Evolutionary conservation across 306 rosid genomes (phyloP), one percentile per base, ranked within the genome.

Genomic region (Fragaria iinumae): DNA sequence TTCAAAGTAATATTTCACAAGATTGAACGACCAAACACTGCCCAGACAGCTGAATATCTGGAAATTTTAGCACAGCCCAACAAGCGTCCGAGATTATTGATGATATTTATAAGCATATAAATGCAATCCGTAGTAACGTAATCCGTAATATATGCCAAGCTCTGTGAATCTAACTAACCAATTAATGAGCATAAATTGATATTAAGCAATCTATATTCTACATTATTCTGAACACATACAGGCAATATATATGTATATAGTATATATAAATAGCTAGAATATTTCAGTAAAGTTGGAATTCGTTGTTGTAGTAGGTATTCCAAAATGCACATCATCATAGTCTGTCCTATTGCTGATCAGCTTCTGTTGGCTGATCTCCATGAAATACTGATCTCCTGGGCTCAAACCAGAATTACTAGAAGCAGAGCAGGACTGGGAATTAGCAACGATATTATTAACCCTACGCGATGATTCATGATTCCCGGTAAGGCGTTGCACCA

Each of bases 401-500:
- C 45, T 65, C 44, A 36, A 36, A 34, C 69, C 45, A 17, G 69
- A 32, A 36, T 3, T 65, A 34, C 47, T 65, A 13, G 69, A 65
- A 65, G n/a, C 17, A 32, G 69, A 65, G 13, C 45, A 65, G 17
- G 45, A 65, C 45, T 65, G 69, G 69, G 69, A 65, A 36, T 65
- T 34, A 17, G 11, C 39, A 27, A 29, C 43, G 6, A 62, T 62
- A 62, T 62, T 12, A 62, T 62, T 29, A 27, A 62, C 69, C 69
- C 47, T 65, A 34, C 8, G 6, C 3, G 23, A 27, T 65, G 27
- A 23, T 8, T 65, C 27, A 34, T 65, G 69, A 32, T 76, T 82
- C 65, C 88, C 88, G 0, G 88, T 85, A 55, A 85, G 88, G 14
- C 62, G 80, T 78, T 85, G 88, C 45, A 85, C 88, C 52, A 65